phyloP scores from a whole-genome alignment of 768 basidiomycete species.

The Tremella yokohamensis region DNA sequence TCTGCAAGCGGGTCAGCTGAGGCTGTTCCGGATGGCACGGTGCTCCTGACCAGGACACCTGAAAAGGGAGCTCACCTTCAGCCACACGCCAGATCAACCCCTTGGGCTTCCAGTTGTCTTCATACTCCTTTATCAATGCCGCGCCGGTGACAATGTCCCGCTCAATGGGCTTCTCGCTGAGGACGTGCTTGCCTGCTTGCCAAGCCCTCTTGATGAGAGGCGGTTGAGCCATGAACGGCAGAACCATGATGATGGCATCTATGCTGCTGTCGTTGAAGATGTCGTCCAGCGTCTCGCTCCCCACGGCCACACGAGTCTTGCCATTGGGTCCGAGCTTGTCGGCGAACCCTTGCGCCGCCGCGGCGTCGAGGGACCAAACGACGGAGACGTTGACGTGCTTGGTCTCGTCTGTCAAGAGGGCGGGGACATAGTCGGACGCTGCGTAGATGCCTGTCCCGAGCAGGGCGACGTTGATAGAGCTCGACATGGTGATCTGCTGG shows the following conservation, averaged over 20 bases:
- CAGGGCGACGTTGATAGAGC: conserved; percentile 62
- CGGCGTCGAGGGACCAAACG: conserved; percentile 54
- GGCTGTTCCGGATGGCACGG: too few species aligned
- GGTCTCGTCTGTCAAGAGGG: too few species aligned
- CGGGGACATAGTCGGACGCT: conserved; percentile 66
- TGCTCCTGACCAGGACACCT: too few species aligned
- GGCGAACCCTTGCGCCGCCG: conserved; percentile 54
- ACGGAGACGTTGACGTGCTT: too few species aligned
- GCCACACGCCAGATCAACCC: conserved; percentile 76
- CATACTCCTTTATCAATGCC: conserved; percentile 65
- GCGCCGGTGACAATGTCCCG: conserved; percentile 64
- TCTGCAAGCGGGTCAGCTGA: conserved; percentile 18
- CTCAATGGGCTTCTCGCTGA: conserved; percentile 84
- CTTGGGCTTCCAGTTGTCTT: conserved; percentile 62
- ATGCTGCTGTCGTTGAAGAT: conserved; percentile 69
- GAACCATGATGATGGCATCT: conserved; percentile 65
- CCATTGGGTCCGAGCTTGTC: conserved; percentile 17
- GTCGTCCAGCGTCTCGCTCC: conserved; percentile 38
- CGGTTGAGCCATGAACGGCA: conserved; percentile 75
- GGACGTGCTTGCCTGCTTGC: conserved; percentile 74
- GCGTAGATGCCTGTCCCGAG: conserved; percentile 68
- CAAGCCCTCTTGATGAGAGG: conserved; percentile 58
- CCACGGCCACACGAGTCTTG: too few species aligned
- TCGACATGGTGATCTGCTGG: background rate
- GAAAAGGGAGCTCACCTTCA: conserved; percentile 63